Conservation (phyloP, 306 rosid genomes). For the Styphnolobium japonicum region DNA sequence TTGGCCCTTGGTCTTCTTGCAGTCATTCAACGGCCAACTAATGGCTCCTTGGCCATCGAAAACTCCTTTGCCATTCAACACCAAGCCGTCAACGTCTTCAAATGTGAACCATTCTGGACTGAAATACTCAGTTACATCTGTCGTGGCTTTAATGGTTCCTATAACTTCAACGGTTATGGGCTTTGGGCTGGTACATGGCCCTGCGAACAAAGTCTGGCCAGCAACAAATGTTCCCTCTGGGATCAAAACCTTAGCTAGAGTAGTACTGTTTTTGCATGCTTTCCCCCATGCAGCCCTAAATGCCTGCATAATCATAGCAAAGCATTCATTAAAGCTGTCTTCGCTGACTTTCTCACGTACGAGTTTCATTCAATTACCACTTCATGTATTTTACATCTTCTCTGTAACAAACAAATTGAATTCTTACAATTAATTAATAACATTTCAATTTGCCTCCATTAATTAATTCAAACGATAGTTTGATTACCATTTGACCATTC, state of each 20-base stretch:
- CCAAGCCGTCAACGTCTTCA: conserved; percentile 30
- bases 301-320: conserved; percentile 38
- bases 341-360: background rate
- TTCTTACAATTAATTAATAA: background rate
- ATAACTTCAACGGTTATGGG: conserved; percentile 48
- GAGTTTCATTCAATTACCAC: background rate
- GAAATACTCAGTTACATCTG: conserved; percentile 44
- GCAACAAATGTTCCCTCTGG: conserved; percentile 49
- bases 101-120: conserved; percentile 67
- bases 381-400: background rate
- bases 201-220: conserved; percentile 57
- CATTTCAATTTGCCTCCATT: background rate
- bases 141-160: conserved; percentile 47
- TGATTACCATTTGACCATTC: background rate
- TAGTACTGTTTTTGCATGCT: conserved; percentile 53
- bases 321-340: background rate
- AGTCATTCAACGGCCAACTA: conserved; percentile 42
- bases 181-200: conserved; percentile 57
- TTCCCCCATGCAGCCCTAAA: conserved; percentile 63
- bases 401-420: background rate
- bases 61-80: conserved; percentile 52
- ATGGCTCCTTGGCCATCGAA: conserved; percentile 67
- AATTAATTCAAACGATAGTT: background rate
- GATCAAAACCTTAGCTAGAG: conserved; percentile 45
- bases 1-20: background rate